phyloP scores from a whole-genome alignment of 1,284 basidiomycete genomes.

The Melampsora abietis-canadensis region DNA sequence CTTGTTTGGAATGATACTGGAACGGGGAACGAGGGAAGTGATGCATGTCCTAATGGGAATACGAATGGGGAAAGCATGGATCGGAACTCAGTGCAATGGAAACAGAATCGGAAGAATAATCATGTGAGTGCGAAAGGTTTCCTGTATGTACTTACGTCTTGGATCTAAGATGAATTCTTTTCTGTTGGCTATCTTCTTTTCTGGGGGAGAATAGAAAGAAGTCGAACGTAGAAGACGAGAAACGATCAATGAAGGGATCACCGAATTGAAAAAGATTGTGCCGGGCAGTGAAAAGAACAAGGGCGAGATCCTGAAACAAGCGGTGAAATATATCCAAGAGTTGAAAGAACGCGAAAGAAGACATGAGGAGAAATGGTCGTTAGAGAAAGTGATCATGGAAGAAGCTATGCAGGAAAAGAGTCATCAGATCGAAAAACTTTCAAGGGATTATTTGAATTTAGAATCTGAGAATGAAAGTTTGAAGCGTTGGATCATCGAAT shows the following conservation, averaged over 20 bases:
- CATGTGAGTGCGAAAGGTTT: constrained; percentile 61
- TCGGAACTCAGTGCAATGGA: constrained; percentile 62
- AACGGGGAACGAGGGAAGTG: background rate
- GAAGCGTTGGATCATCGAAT: constrained; percentile 8
- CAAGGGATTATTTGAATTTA: background rate
- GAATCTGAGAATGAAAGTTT: constrained; percentile 20
- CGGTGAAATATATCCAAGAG: constrained; percentile 81
- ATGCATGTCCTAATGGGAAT: background rate
- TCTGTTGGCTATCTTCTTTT: background rate
- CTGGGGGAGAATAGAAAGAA: constrained; percentile 68
- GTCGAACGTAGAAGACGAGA: constrained; percentile 88
- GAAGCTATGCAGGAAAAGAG: constrained; percentile 59
- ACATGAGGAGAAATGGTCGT: constrained; percentile 64
- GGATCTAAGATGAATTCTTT: background rate
- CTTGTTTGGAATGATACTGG: background rate
- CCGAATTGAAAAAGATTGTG: constrained; percentile 80
- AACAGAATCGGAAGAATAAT: constrained; percentile 74
- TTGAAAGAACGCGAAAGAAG: constrained; percentile 59
- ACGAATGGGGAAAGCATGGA: background rate
- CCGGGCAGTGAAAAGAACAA: constrained; percentile 86
- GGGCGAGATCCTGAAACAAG: constrained; percentile 76
- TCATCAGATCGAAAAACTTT: background rate
- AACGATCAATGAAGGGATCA: constrained; percentile 94
- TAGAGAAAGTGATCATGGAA: constrained; percentile 86
- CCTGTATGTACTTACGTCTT: too few species aligned